Percentiles rank a stretch among this genome's conserved stretches.
Evolutionary conservation across 2,329 filamentous ascomycete species (phyloP).

Genomic region (Macrophomina tecta): DNA sequence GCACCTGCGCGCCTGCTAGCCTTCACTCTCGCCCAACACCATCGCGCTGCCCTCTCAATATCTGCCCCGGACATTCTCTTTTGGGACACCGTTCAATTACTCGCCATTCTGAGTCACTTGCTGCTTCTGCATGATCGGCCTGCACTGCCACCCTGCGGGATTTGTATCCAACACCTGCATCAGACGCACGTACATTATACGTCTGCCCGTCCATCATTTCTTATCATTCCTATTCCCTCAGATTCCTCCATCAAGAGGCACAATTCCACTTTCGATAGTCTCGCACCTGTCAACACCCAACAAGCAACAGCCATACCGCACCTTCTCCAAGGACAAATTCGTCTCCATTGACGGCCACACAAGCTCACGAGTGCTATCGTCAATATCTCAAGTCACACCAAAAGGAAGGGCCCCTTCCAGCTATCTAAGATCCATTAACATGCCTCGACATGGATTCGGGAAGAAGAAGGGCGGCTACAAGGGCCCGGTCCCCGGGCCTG

Average conservation of each 20-base stretch:
- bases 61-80: not conserved
- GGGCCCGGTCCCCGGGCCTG: slow-evolving; percentile 10
- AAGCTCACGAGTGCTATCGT: not conserved
- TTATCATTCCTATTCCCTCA: not conserved
- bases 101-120: not conserved
- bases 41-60: not conserved
- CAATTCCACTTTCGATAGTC: not conserved
- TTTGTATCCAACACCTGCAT: not conserved
- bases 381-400: not conserved
- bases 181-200: not conserved
- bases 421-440: not conserved
- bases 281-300: not conserved
- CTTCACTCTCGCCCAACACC: not conserved
- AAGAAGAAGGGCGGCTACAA: slow-evolving; percentile 19
- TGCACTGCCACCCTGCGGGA: not conserved
- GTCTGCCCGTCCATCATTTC: not conserved
- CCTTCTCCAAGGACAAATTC: not conserved
- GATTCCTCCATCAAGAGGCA: not conserved
- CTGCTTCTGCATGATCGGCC: not conserved
- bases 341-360: not conserved
- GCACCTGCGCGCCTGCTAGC: not conserved
- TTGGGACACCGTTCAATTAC: not conserved
- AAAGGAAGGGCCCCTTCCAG: not conserved
- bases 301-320: not conserved
- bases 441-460: slow-evolving; percentile 17